Percentiles rank a stretch among this genome's conserved stretches.
Conservation (phyloP, 1,139 yeast species). For the Geotrichum histeridarum region DNA sequence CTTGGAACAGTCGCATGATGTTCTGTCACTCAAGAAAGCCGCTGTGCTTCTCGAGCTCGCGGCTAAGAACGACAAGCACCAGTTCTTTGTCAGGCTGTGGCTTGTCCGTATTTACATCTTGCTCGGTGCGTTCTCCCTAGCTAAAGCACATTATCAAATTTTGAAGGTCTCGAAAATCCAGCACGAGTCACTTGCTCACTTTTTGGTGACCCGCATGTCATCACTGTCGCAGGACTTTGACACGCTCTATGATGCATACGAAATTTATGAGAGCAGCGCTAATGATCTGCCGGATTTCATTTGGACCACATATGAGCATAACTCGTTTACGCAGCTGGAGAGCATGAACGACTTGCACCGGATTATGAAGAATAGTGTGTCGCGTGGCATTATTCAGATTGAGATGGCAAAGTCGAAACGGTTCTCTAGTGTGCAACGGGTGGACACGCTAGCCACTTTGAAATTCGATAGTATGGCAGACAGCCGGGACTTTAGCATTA, state of each 20-base stretch:
- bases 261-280: conserved; percentile 47
- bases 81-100: conserved; percentile 67
- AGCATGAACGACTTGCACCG: conserved; percentile 48
- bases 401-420: conserved; percentile 20
- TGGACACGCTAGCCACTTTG: conserved; percentile 14
- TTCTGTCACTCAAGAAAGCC: conserved; percentile 32
- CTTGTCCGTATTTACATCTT: conserved; percentile 58
- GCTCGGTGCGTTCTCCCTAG: conserved; percentile 51
- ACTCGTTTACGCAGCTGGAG: conserved; percentile 56
- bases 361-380: conserved; percentile 28
- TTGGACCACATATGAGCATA: conserved; percentile 48
- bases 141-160: conserved; percentile 48
- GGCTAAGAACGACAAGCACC: conserved; percentile 50
- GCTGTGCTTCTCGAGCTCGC: conserved; percentile 48
- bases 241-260: conserved; percentile 24
- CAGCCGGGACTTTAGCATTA: conserved; percentile 32
- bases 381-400: conserved; percentile 20
- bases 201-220: conserved; percentile 47
- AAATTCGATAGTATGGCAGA: conserved; percentile 23
- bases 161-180: conserved; percentile 74
- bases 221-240: conserved; percentile 39
- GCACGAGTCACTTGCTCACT: conserved; percentile 65
- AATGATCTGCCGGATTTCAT: conserved; percentile 49
- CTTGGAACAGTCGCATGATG: conserved; percentile 23
- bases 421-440: conserved; percentile 19